phyloP scores from a whole-genome alignment of 768 basidiomycete genomes.

The Termitomyces bulborhizus region DNA sequence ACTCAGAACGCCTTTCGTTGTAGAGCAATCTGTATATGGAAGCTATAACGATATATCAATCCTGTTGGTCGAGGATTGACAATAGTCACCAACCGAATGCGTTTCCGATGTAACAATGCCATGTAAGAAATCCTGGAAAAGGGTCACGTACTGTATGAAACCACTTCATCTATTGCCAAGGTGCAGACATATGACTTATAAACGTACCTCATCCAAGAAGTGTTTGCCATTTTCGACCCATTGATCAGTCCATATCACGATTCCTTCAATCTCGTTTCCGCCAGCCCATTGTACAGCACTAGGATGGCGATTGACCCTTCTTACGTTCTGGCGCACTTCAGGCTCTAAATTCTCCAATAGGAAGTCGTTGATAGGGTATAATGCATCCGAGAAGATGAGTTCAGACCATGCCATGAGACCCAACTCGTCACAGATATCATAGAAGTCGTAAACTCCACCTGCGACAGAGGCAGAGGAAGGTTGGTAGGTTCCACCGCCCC shows the following conservation, averaged over 20 bases:
- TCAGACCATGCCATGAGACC: constrained; percentile 60
- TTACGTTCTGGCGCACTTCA: constrained; percentile 52
- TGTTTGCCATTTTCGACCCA: constrained; percentile 36
- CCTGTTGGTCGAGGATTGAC: neutral
- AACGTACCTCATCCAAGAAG: constrained; percentile 41
- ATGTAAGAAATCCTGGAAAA: constrained; percentile 50
- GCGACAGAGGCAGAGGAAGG: constrained; percentile 32
- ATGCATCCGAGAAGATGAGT: constrained; percentile 51
- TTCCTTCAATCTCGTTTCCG: constrained; percentile 56
- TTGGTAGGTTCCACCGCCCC: constrained; percentile 54
- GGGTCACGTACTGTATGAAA: constrained; percentile 26
- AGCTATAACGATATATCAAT: constrained; percentile 25
- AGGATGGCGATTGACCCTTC: constrained; percentile 49
- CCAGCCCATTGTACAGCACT: constrained; percentile 57
- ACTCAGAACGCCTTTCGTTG: constrained; percentile 50
- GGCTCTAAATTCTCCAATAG: constrained; percentile 44
- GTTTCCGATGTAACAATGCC: constrained; percentile 43
- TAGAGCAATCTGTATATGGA: constrained; percentile 55
- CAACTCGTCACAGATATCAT: constrained; percentile 51
- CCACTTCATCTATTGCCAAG: neutral
- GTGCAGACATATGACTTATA: neutral
- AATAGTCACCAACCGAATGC: constrained; percentile 30
- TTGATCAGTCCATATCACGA: constrained; percentile 32
- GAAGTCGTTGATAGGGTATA: constrained; percentile 52
- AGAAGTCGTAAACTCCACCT: constrained; percentile 49